Evolutionary conservation across 1,139 yeast genomes (phyloP).

Genomic region (Yamadazyma buinensis): DNA sequence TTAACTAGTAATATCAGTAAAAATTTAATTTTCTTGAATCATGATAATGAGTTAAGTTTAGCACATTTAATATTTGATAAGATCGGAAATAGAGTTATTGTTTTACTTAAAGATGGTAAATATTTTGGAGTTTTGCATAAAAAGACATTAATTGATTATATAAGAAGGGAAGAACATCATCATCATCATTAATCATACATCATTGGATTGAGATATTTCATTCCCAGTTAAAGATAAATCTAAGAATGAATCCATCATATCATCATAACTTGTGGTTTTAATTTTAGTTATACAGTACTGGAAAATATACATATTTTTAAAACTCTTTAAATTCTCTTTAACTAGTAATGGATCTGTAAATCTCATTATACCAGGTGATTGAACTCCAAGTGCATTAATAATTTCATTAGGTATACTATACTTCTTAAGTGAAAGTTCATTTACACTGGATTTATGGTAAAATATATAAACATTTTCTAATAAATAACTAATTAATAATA

Average conservation of each 20-base stretch:
- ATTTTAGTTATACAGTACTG: not conserved
- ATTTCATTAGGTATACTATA: too few species aligned
- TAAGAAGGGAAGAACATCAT: slow-evolving; percentile 18
- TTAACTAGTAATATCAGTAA: slow-evolving; percentile 43
- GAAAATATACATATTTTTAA: not conserved
- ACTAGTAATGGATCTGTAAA: too few species aligned
- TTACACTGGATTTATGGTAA: too few species aligned
- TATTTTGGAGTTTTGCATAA: slow-evolving; percentile 55
- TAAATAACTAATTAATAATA: too few species aligned
- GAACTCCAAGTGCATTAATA: too few species aligned
- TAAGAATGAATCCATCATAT: not conserved
- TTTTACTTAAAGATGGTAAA: slow-evolving; percentile 46
- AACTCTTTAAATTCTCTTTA: not conserved
- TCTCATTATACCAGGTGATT: too few species aligned
- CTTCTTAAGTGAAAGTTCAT: too few species aligned
- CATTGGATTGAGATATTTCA: too few species aligned
- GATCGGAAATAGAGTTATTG: slow-evolving; percentile 51
- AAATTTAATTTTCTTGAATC: slow-evolving; percentile 48
- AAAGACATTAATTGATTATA: slow-evolving; percentile 50
- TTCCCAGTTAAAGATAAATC: too few species aligned
- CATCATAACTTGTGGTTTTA: not conserved
- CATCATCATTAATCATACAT: too few species aligned
- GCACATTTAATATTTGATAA: slow-evolving; percentile 55
- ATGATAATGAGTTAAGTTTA: slow-evolving; percentile 48
- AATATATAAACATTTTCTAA: too few species aligned